phyloP scores from a whole-genome alignment of 805 yeast species.

The Brettanomyces bruxellensis region DNA sequence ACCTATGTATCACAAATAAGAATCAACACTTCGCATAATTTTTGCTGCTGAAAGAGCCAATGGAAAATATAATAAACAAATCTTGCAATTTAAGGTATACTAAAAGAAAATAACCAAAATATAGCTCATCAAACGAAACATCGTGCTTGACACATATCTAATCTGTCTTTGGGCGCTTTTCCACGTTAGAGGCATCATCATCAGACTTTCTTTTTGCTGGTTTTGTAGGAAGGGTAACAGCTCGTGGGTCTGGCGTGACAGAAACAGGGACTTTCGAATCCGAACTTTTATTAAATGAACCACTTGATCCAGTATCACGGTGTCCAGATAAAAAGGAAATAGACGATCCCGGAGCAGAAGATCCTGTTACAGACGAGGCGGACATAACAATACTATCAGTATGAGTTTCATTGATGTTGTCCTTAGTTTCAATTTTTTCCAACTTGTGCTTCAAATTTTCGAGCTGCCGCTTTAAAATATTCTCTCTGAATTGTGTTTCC shows the following conservation, averaged over 20 bases:
- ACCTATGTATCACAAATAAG: too few species aligned
- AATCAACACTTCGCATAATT: too few species aligned
- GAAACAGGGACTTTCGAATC: too few species aligned
- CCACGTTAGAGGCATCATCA: neutral
- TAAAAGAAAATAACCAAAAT: too few species aligned
- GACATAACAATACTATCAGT: neutral
- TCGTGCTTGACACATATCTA: neutral
- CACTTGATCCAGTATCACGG: too few species aligned
- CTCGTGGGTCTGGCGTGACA: too few species aligned
- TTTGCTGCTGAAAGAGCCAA: too few species aligned
- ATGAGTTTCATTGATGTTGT: neutral
- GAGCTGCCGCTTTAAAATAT: conserved; percentile 45
- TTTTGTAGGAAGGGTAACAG: neutral
- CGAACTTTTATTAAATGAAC: too few species aligned
- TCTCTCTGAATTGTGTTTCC: conserved; percentile 50
- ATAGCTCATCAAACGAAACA: too few species aligned
- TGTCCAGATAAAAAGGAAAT: neutral
- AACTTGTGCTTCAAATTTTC: conserved; percentile 38
- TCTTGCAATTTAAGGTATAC: too few species aligned
- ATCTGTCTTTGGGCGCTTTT: neutral
- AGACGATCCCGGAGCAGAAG: neutral
- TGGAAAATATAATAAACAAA: too few species aligned
- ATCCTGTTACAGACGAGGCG: neutral
- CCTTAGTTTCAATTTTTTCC: conserved; percentile 11
- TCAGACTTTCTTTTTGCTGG: neutral